A percentile compares a stretch with the other conserved stretches of the same genome.
Conservation (phyloP, 176 grass and related monocot species). For the Elymus sibiricus region DNA sequence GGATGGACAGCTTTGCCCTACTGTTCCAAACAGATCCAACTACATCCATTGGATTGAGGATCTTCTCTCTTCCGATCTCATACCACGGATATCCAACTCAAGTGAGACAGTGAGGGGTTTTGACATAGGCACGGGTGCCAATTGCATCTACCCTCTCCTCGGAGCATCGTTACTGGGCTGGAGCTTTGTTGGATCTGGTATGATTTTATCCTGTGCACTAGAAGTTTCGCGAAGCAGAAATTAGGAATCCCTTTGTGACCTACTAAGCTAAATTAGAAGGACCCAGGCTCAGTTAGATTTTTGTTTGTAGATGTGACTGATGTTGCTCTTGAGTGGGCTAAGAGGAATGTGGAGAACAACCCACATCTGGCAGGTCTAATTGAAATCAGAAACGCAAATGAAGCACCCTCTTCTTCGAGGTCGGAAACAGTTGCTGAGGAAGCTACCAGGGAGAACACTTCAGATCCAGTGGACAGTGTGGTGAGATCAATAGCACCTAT, state of each 20-base stretch:
- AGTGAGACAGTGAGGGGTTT: slow-evolving; percentile 58
- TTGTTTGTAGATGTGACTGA: slow-evolving; percentile 74
- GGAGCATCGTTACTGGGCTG: slow-evolving; percentile 83
- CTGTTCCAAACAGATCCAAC: slow-evolving; percentile 88
- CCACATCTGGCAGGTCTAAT: slow-evolving; percentile 64
- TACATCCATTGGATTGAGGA: slow-evolving; percentile 99
- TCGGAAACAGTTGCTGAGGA: slow-evolving; percentile 6
- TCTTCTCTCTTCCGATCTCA: slow-evolving; percentile 63
- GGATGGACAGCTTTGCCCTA: slow-evolving; percentile 80
- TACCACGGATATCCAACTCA: slow-evolving; percentile 48
- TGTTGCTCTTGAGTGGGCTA: slow-evolving; percentile 88
- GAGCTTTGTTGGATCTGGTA: slow-evolving; percentile 90
- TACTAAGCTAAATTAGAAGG: slow-evolving; percentile 1
- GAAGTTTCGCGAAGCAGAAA: not conserved
- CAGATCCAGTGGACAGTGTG: slow-evolving; percentile 12
- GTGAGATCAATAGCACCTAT: slow-evolving; percentile 19
- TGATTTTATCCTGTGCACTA: not conserved
- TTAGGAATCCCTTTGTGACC: not conserved
- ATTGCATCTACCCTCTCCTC: slow-evolving; percentile 94
- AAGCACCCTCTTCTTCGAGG: slow-evolving; percentile 4
- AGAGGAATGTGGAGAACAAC: slow-evolving; percentile 85
- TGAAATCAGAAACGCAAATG: slow-evolving; percentile 71
- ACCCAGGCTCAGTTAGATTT: not conserved
- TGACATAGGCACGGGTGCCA: slow-evolving; percentile 91
- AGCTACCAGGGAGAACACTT: slow-evolving; percentile 16